These are phyloP conservation scores for Ogataea corticis DNA, from an alignment of 805 yeast genomes.

Conservation along the genomic window DNA sequence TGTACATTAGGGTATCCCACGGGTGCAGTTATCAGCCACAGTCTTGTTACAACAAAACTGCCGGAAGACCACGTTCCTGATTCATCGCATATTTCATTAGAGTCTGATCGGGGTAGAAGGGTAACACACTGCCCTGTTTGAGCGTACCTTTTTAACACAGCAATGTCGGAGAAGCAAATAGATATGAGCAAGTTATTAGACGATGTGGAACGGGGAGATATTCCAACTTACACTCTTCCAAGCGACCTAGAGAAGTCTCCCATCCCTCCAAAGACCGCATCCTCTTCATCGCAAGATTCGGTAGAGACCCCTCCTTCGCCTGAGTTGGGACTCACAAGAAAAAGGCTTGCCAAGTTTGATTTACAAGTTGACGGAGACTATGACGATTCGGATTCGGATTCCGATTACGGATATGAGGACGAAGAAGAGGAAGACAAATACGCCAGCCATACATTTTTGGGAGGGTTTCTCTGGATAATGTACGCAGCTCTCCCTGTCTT, in stretches of 20 bases:
- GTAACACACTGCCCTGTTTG: background rate
- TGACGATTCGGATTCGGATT: constrained; percentile 10
- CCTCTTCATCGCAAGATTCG: constrained; percentile 5
- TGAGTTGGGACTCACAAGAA: constrained; percentile 12
- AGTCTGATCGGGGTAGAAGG: background rate
- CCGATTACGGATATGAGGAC: constrained; percentile 11
- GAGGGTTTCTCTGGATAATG: constrained; percentile 21
- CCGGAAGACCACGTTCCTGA: background rate
- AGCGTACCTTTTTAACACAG: background rate
- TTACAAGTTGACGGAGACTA: constrained; percentile 7
- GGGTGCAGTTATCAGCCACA: background rate
- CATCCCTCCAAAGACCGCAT: background rate
- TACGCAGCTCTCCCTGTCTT: constrained; percentile 25
- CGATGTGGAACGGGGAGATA: constrained; percentile 14
- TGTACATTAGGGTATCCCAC: background rate
- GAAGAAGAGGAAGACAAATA: constrained; percentile 16
- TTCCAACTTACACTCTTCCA: background rate
- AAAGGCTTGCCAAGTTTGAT: constrained; percentile 16
- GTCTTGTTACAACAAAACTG: background rate
- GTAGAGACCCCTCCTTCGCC: constrained; percentile 15
- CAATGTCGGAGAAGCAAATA: constrained; percentile 17
- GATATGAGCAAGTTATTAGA: constrained; percentile 17
- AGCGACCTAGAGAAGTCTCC: background rate
- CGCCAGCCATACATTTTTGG: constrained; percentile 11
- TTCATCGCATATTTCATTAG: background rate